These are phyloP conservation scores for Jackrogersella multiformis DNA, from an alignment of 495 filamentous ascomycete species.

Conservation along the genomic window DNA sequence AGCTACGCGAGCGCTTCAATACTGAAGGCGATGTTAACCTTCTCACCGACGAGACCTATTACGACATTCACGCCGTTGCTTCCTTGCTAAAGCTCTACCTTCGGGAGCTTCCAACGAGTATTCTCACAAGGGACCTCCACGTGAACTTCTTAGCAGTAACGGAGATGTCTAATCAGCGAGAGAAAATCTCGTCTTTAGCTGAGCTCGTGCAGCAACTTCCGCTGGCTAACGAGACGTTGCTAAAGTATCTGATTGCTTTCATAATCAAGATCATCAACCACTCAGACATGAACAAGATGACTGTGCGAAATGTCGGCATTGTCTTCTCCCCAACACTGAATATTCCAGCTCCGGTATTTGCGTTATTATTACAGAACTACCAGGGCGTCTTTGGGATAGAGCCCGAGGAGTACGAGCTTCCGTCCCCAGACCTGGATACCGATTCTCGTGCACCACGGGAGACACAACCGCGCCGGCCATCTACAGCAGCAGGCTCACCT, in stretches of 20 bases:
- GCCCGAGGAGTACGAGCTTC: slow-evolving; percentile 65
- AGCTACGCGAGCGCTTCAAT: slow-evolving; percentile 90
- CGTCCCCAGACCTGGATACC: slow-evolving; percentile 40
- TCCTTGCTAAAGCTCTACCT: slow-evolving; percentile 94
- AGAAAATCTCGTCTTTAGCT: slow-evolving; percentile 86
- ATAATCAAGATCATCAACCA: slow-evolving; percentile 90
- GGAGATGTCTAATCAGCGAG: slow-evolving; percentile 76
- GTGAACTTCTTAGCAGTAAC: slow-evolving; percentile 87
- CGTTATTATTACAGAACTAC: slow-evolving; percentile 91
- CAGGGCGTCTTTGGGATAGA: slow-evolving; percentile 82
- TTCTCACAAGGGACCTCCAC: slow-evolving; percentile 89
- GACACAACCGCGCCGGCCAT: slow-evolving; percentile 47
- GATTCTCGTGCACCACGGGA: slow-evolving; percentile 32
- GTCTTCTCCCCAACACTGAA: slow-evolving; percentile 99
- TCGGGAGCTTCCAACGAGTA: slow-evolving; percentile 87
- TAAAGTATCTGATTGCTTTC: slow-evolving; percentile 85
- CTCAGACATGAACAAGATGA: slow-evolving; percentile 95
- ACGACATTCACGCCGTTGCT: slow-evolving; percentile 96
- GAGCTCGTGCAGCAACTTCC: slow-evolving; percentile 86
- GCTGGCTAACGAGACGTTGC: slow-evolving; percentile 76
- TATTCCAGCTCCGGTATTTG: slow-evolving; percentile 94
- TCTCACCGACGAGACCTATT: slow-evolving; percentile 80
- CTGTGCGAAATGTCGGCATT: slow-evolving; percentile 94
- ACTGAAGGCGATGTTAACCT: slow-evolving; percentile 93
- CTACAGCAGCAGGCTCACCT: slow-evolving; percentile 54